Conservation (phyloP, 192 early-diverging fungal species). For the Mycoemilia scoparia region DNA sequence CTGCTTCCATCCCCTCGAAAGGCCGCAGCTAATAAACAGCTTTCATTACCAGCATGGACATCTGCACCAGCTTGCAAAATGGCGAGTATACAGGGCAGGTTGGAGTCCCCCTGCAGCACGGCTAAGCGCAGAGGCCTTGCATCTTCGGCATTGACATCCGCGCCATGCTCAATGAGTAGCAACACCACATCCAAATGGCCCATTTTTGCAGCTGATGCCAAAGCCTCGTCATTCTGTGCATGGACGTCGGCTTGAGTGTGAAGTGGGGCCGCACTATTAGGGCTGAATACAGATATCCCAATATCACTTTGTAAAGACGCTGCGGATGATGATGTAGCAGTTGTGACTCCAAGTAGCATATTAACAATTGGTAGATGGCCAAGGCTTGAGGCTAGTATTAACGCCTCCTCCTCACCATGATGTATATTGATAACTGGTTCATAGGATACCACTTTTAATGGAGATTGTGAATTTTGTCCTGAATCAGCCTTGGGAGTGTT, state of each 20-base stretch:
- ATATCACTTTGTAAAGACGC: no score
- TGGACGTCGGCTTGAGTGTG: slow-evolving; percentile 18
- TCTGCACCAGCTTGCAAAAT: slow-evolving; percentile 14
- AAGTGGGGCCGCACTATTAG: background rate
- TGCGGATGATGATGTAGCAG: no score
- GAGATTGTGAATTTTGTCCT: no score
- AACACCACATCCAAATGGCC: slow-evolving; percentile 9
- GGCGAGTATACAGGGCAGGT: slow-evolving; percentile 2
- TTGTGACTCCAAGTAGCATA: no score
- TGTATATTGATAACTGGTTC: no score
- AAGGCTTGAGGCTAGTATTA: no score
- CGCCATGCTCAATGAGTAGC: slow-evolving; percentile 10
- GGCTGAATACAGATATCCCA: no score
- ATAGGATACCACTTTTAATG: no score
- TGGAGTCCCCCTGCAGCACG: slow-evolving; percentile 18
- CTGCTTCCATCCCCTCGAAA: slow-evolving; percentile 19
- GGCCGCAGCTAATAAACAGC: slow-evolving; percentile 18
- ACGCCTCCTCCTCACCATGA: no score
- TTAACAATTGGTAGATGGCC: no score
- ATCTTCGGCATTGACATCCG: slow-evolving; percentile 4
- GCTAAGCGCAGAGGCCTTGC: slow-evolving; percentile 20
- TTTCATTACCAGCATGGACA: slow-evolving; percentile 11
- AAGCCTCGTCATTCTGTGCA: slow-evolving; percentile 12
- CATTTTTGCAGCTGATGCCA: slow-evolving; percentile 11
- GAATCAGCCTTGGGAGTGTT: no score